Base-by-base conservation (phyloP, 306 rosid species). In the Cucurbita ficifolia region DNA sequence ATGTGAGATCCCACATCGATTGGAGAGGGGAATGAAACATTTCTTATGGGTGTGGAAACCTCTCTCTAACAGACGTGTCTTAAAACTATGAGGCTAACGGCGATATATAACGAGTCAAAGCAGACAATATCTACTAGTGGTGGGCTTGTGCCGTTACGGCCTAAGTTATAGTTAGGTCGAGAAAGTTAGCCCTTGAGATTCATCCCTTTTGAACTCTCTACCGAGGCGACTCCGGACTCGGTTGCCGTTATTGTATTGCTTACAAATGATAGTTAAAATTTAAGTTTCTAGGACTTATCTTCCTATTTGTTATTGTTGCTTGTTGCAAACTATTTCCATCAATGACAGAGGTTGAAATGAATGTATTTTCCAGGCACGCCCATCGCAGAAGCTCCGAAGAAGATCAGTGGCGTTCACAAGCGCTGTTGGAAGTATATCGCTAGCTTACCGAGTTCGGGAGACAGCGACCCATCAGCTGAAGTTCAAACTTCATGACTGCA, bases 391-490 rank as follows among this genome's bases (percentile, higher is more conserved):
- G 86, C 87, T 69, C 90, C 99, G 2, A 95, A 89, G 85, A 91
- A 91, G 80, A 86, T 95, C 36, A 89, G 99, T 67, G 99, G 99
- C 77, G 99, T 89, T 76, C 95, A 95, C 88, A 95, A 95, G 85
- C 96, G 99, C 51, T 87, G 99, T 79, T 95, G 99, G 99, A 89
- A 79, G 81, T 91, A 91, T 85, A 85, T 91, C 70, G 79, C 87
- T 51, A 77, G 77, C 78, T 64, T 79, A 61, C 61, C 82, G 21
- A 87, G 76, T 57, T 67, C 83, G 16, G 43, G 82, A 24, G 96
- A 87, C 56, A 75, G 77, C 64, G 77, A 64, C 70, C 72, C 73
- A 65, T 82, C 85, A 84, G 85, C 77, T 63, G 92, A 84, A 81
- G 62, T 78, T 77, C 88, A 77, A 82, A 83, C 87, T 42, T 46